phyloP scores from a whole-genome alignment of 2,329 filamentous ascomycete species.

The Colletotrichum horii region DNA sequence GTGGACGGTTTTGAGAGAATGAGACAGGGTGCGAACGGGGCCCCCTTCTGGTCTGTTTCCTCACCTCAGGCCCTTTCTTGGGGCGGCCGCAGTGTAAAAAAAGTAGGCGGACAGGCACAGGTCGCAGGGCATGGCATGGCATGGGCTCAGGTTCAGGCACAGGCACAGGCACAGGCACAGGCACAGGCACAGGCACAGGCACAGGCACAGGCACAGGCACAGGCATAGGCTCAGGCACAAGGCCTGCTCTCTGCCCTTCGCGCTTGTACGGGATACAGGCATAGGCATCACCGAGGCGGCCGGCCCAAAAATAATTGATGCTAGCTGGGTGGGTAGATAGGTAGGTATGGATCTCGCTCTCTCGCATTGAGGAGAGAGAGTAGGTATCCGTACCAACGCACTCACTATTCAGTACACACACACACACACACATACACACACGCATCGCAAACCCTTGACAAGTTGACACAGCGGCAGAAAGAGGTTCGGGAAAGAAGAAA shows the following conservation, averaged over 20 bases:
- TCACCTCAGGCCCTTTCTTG: not conserved
- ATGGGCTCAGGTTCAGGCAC: slow-evolving; percentile 7
- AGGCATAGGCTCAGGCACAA: not conserved
- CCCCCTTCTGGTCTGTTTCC: not conserved
- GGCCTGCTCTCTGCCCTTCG: not conserved
- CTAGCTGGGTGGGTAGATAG: not conserved
- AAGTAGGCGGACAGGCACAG: not conserved
- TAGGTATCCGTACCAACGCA: no score
- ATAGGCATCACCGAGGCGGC: not conserved
- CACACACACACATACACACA: not conserved
- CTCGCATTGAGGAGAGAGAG: not conserved
- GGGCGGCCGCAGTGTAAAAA: not conserved
- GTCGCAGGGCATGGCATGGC: not conserved
- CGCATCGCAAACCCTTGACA: not conserved
- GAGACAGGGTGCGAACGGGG: slow-evolving; percentile 14
- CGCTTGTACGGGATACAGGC: not conserved
- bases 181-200: not conserved
- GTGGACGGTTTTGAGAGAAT: slow-evolving; percentile 6
- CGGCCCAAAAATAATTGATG: not conserved
- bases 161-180: not conserved
- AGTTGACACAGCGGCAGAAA: not conserved
- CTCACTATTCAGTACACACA: not conserved
- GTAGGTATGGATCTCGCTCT: not conserved
- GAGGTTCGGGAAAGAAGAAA: slow-evolving; percentile 29
- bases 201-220: slow-evolving; percentile 6